Percentiles rank a stretch among this genome's conserved stretches.
These are phyloP conservation scores for Ambrosia hybrid DNA, from an alignment of 140 eudicot genomes.

Conservation along the genomic window DNA sequence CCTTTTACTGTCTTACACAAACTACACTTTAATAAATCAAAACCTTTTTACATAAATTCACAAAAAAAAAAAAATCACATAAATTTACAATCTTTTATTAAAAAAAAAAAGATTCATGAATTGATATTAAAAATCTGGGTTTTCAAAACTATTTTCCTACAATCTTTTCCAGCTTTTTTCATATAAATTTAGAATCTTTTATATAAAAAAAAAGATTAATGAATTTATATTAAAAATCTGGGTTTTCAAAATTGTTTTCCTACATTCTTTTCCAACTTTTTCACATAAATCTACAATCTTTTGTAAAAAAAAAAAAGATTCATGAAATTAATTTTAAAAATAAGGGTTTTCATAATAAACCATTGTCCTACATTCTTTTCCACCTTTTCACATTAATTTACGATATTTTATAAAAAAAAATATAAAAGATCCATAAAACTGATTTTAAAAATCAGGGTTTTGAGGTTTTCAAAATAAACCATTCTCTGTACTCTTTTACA, in stretches of 20 bases:
- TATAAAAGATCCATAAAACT: neutral
- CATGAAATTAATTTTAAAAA: neutral
- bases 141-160: neutral
- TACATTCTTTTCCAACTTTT: neutral
- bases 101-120: neutral
- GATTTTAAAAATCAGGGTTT: neutral
- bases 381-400: neutral
- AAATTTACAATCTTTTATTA: neutral
- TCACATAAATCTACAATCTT: neutral
- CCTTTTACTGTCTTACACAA: neutral
- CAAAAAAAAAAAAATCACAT: neutral
- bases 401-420: too few species aligned
- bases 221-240: too few species aligned
- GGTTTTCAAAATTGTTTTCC: neutral
- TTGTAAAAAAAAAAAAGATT: neutral
- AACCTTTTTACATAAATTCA: neutral
- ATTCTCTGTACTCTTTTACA: too few species aligned
- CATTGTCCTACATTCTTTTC: neutral
- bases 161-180: neutral
- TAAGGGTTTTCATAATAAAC: neutral
- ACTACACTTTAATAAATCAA: neutral
- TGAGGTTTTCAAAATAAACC: neutral
- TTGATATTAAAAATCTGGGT: neutral
- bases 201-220: neutral
- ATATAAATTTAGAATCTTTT: neutral